phyloP scores from a whole-genome alignment of 2,329 filamentous ascomycete species.

The Grosmannia clavigera region DNA sequence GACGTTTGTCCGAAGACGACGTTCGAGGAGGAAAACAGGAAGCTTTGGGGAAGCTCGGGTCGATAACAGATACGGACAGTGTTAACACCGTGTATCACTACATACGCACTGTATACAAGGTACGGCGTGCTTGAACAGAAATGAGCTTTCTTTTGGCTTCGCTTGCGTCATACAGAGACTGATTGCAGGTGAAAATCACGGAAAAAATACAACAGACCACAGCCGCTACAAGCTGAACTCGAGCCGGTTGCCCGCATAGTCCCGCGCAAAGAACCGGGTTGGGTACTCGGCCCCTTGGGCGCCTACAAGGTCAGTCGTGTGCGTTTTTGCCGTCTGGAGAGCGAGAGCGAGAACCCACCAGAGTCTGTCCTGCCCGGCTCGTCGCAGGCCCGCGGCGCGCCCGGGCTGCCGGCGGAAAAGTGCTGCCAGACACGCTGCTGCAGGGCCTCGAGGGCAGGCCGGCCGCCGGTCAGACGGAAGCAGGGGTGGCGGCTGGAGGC shows the following conservation, averaged over 20 bases:
- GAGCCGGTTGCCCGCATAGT: slow-evolving; percentile 41
- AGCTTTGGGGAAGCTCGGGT: neutral
- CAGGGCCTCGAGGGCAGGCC: slow-evolving; percentile 33
- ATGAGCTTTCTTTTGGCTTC: neutral
- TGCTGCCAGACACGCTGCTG: slow-evolving; percentile 39
- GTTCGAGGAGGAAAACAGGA: neutral
- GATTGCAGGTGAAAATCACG: neutral
- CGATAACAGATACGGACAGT: too few relatives aligned
- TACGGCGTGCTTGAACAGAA: too few relatives aligned
- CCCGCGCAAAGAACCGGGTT: slow-evolving; percentile 47
- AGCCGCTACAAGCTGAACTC: slow-evolving; percentile 34
- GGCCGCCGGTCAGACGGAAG: slow-evolving; percentile 34
- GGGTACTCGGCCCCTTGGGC: slow-evolving; percentile 46
- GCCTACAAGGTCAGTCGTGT: slow-evolving; percentile 14
- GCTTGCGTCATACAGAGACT: neutral
- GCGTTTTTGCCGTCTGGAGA: too few relatives aligned
- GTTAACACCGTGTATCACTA: too few relatives aligned
- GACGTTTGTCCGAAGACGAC: neutral
- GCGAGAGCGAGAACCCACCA: slow-evolving; percentile 7
- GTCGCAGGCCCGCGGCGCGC: slow-evolving; percentile 42
- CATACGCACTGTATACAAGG: too few relatives aligned
- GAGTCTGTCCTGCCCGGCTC: slow-evolving; percentile 32
- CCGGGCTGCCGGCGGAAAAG: slow-evolving; percentile 30
- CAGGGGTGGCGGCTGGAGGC: slow-evolving; percentile 42
- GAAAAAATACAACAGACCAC: neutral